A percentile compares a stretch with the other conserved stretches of the same genome.
Evolutionary conservation across 2,329 filamentous ascomycete genomes (phyloP).

Genomic region (Colletotrichum spaethianum): DNA sequence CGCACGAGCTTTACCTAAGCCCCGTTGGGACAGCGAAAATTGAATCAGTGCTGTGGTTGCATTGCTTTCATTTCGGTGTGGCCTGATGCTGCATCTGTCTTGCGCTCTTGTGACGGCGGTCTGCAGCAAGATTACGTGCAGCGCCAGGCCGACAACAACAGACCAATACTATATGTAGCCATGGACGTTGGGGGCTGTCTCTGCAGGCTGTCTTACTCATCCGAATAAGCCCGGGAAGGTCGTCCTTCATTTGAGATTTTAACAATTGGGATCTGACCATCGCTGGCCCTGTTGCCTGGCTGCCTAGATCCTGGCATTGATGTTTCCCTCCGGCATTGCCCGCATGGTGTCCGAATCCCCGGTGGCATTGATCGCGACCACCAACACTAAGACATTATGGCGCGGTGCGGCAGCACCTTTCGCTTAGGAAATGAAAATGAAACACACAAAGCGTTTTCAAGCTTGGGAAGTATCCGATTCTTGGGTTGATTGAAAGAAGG

Average conservation of each 20-base stretch:
- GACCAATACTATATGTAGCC: constrained; percentile 16
- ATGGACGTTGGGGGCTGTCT: background rate
- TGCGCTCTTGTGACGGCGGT: constrained; percentile 17
- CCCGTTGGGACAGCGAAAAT: background rate
- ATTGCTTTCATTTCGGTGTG: constrained; percentile 2
- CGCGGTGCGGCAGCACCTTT: background rate
- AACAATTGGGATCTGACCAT: background rate
- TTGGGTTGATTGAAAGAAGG: background rate
- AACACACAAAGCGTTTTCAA: background rate
- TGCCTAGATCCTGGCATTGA: background rate
- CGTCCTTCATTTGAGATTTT: background rate
- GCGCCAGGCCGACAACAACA: background rate
- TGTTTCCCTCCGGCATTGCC: background rate
- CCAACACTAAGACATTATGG: background rate
- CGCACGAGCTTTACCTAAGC: constrained; percentile 7
- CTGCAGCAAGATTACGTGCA: constrained; percentile 24
- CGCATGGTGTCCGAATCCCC: background rate
- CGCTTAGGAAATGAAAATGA: background rate
- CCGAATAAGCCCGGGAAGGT: background rate
- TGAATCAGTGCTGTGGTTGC: constrained; percentile 20
- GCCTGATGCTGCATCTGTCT: background rate
- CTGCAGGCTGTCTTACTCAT: background rate
- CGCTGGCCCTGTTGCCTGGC: background rate
- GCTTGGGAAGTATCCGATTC: background rate
- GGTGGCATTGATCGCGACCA: background rate